Conservation (phyloP, 495 filamentous ascomycete genomes). For the Aspergillus panamensis region DNA sequence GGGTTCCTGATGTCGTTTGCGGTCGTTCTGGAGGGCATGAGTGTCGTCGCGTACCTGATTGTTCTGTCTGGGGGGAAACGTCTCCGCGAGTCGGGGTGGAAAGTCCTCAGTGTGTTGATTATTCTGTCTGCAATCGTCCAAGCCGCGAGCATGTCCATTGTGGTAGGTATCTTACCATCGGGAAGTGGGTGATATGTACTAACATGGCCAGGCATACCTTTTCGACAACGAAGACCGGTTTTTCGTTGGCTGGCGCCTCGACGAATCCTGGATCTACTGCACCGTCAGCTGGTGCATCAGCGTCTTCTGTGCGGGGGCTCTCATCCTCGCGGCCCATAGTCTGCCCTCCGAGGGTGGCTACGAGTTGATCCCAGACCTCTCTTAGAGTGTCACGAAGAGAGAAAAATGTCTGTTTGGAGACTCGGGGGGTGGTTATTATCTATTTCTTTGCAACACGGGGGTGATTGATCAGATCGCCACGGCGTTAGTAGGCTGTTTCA, state of each 20-base stretch:
- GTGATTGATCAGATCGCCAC: neutral
- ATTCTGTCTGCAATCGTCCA: constrained; percentile 58
- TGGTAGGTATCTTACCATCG: constrained; percentile 52
- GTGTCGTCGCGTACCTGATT: constrained; percentile 68
- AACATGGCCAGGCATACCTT: constrained; percentile 61
- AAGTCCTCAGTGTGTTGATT: constrained; percentile 62
- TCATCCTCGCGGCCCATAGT: constrained; percentile 60
- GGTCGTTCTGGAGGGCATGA: constrained; percentile 70
- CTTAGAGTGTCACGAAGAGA: constrained; percentile 1
- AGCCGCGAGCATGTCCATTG: constrained; percentile 67
- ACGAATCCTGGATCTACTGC: constrained; percentile 72
- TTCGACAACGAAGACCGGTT: constrained; percentile 85
- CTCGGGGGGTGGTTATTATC: neutral
- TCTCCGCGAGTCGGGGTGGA: constrained; percentile 75
- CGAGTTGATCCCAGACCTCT: constrained; percentile 61
- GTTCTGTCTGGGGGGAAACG: constrained; percentile 73
- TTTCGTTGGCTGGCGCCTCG: constrained; percentile 78
- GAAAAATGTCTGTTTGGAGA: neutral
- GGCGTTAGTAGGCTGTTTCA: neutral
- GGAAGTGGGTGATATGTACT: neutral
- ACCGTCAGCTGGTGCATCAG: constrained; percentile 68
- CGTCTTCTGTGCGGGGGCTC: constrained; percentile 54
- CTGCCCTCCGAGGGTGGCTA: constrained; percentile 84
- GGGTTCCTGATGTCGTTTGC: constrained; percentile 84
- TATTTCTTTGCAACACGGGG: neutral